Evolutionary conservation across 1,139 yeast species (phyloP).

Genomic region (Kluyveromyces sp.): DNA sequence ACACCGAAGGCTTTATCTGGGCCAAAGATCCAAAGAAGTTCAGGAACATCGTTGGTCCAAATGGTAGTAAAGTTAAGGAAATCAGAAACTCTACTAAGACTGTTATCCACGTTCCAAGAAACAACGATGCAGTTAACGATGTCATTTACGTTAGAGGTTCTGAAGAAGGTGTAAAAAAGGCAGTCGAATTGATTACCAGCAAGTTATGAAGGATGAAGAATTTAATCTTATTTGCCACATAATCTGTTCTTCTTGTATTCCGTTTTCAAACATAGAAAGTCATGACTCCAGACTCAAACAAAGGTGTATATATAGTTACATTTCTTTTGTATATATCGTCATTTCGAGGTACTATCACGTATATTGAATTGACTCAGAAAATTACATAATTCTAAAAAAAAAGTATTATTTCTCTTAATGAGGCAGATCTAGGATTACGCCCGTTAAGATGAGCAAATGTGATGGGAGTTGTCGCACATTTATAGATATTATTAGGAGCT

Average conservation of each 20-base stretch:
- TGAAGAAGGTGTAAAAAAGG: constrained; percentile 35
- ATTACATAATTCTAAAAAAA: too few relatives aligned
- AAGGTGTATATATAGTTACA: too few relatives aligned
- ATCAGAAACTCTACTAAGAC: constrained; percentile 55
- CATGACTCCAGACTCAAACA: too few relatives aligned
- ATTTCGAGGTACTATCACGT: too few relatives aligned
- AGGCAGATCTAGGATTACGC: too few relatives aligned
- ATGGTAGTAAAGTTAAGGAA: constrained; percentile 58
- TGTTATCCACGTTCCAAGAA: constrained; percentile 58
- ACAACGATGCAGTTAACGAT: constrained; percentile 41
- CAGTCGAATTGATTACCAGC: constrained; percentile 34
- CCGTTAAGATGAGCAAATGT: too few relatives aligned
- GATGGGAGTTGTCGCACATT: too few relatives aligned
- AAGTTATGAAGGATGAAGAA: constrained; percentile 9
- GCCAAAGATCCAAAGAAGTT: constrained; percentile 39
- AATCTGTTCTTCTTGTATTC: not conserved
- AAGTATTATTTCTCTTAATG: too few relatives aligned
- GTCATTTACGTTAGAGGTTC: constrained; percentile 40
- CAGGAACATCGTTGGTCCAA: constrained; percentile 67
- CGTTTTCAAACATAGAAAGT: too few relatives aligned
- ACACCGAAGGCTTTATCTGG: constrained; percentile 43
- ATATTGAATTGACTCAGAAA: too few relatives aligned
- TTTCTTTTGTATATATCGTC: too few relatives aligned
- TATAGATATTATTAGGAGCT: too few relatives aligned
- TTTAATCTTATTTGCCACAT: not conserved